Conservation (phyloP, 169 alveolate genomes). For the Babesia gibsoni region DNA sequence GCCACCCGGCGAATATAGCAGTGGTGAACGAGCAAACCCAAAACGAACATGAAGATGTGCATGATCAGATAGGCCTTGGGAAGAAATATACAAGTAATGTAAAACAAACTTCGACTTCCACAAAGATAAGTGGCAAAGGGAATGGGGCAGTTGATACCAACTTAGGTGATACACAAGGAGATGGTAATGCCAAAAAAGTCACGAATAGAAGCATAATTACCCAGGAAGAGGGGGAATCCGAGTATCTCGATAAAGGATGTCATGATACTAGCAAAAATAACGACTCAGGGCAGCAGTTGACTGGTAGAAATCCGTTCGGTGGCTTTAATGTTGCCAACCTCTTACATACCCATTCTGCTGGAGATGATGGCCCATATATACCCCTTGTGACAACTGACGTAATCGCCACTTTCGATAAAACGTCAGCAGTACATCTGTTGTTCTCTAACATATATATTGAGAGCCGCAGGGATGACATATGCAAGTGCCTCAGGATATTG, state of each 20-base stretch:
- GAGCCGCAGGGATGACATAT: constrained; percentile 40
- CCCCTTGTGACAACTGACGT: constrained; percentile 51
- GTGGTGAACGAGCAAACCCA: not conserved
- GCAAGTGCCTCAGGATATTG: constrained; percentile 49
- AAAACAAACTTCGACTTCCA: not conserved
- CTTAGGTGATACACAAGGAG: not conserved
- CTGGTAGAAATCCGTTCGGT: not conserved
- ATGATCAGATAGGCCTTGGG: not conserved
- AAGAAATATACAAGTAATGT: not conserved
- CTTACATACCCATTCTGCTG: not conserved
- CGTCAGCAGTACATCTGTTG: constrained; percentile 54
- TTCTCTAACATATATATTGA: constrained; percentile 57
- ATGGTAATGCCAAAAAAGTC: not conserved
- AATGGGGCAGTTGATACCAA: not conserved
- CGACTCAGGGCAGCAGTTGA: not conserved
- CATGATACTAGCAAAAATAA: not conserved
- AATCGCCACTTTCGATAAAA: constrained; percentile 51
- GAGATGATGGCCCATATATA: not conserved
- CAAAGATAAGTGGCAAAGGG: not conserved
- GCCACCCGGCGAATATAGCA: constrained; percentile 12
- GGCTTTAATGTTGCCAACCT: not conserved
- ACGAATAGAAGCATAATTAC: not conserved
- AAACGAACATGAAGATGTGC: not conserved
- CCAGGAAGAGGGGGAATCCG: not conserved
- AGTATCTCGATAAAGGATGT: not conserved